Base-by-base conservation (phyloP, 805 yeast genomes). In the Cyberlindnera maritima region DNA sequence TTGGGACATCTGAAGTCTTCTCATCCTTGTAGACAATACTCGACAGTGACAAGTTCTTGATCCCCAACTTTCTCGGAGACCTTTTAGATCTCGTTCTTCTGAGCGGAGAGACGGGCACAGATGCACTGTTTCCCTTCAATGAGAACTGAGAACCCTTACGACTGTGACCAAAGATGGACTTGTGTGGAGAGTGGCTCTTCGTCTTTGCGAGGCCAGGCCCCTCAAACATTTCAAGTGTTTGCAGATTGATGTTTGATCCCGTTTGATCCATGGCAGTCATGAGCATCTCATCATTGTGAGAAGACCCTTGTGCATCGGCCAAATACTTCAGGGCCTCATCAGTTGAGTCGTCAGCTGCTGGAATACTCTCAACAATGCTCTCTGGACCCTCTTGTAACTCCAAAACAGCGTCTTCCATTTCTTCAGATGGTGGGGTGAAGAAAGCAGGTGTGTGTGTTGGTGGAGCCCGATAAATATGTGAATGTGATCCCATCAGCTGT, bases 31-130 rank as follows among this genome's bases (percentile, higher is more conserved):
- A 57, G 3, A 56, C 60, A 9, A 60, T 58, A 39, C 55, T 55
- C 4, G 63, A 58, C 19, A 60, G 34, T 7, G 63, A 60, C 17
- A 61, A 25, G 43, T 58, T 60, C 47, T 58, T 59, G 34, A 59
- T 28, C 9, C 51, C 49, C 29, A 50, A 17, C 41, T 45, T 55
- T 28, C 52, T 50, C 2, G 52, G 49, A 3, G 54, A 29, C 19
- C 47, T 47, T 25, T 31, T 46, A 10, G 48, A 49, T 45, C 36
- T 42, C 2, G 31, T 5, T 7, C 49, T 41, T 25, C 44, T 48
- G 36, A 42, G 48, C 21, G 62, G 64, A 18, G 62, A 59, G 0
- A 46, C 36, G 31, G 63, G 61, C 4, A 54, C 44, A 5, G 63
- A 58, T 0, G 37, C 3, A 26, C 53, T 51, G 21, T 40, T 36